A percentile compares a stretch with the other conserved stretches of the same genome.
These are phyloP conservation scores for Discostella pseudostelligera DNA, from an alignment of 108 stramenopile species.

Conservation along the genomic window DNA sequence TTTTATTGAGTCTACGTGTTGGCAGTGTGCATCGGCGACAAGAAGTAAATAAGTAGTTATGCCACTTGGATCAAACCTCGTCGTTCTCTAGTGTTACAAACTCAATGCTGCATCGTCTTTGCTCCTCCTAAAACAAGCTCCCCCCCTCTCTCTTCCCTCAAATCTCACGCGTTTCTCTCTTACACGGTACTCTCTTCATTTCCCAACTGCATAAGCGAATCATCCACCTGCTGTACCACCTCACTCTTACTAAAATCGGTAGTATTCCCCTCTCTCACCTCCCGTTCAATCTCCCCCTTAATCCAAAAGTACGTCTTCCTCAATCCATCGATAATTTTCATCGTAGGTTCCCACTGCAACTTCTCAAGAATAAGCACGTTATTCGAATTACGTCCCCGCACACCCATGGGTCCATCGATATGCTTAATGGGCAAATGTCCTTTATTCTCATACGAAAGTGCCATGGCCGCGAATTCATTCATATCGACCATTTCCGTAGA, in stretches of 20 bases:
- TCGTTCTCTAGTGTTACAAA: too few relatives aligned
- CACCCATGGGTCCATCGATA: slow-evolving; percentile 99
- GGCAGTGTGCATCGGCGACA: too few relatives aligned
- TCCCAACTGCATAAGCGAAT: slow-evolving; percentile 81
- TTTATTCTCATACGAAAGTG: slow-evolving; percentile 88
- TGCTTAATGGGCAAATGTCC: slow-evolving; percentile 93
- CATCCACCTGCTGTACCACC: slow-evolving; percentile 93
- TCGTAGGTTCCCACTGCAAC: slow-evolving; percentile 95
- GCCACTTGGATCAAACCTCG: too few relatives aligned
- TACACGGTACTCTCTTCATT: slow-evolving; percentile 59
- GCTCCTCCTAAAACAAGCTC: too few relatives aligned
- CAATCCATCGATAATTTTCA: slow-evolving; percentile 86
- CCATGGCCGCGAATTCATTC: slow-evolving; percentile 94
- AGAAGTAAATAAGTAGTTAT: too few relatives aligned
- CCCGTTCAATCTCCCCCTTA: slow-evolving; percentile 88
- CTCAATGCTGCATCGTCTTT: too few relatives aligned
- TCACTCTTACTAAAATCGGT: slow-evolving; percentile 70
- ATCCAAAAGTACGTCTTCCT: slow-evolving; percentile 96
- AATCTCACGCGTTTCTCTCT: too few relatives aligned
- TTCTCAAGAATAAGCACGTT: slow-evolving; percentile 92
- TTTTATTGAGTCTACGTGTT: background rate
- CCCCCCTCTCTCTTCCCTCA: too few relatives aligned
- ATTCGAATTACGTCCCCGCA: slow-evolving; percentile 97
- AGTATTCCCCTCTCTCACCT: slow-evolving; percentile 63
- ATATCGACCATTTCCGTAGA: slow-evolving; percentile 97